Base-by-base conservation (phyloP, 106 monocot species). In the Dioscorea alata region DNA sequence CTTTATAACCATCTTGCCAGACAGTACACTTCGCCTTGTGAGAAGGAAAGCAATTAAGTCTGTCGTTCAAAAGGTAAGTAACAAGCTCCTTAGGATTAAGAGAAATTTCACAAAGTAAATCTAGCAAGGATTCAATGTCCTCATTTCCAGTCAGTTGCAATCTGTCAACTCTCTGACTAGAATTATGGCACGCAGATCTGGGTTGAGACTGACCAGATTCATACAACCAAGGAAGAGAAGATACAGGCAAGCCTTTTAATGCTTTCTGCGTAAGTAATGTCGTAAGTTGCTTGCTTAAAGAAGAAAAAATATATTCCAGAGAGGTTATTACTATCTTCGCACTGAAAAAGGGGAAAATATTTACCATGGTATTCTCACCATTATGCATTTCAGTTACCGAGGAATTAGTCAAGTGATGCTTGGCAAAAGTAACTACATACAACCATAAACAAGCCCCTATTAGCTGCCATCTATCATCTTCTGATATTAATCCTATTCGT, bases 381-480 rank as follows among this genome's bases (percentile, higher is more conserved):
- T 82, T 71, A 60, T 48, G 21, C 14, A 13, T 67, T 48, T 73
- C 69, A 54, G 34, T 73, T 31, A 14, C 53, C 49, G 73, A 35
- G 49, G 73, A 62, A 48, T 80, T 76, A 34, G 64, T 75, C 65
- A 92, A 67, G 19, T 78, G 69, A 34, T 81, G 56, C 70, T 76
- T 70, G 53, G 54, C 59, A 57, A 89, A 86, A 65, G 49, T 73
- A 50, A 48, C 75, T 15, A 87, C 22, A 50, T 69, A 79, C n/a
- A 72, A 72, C 92, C 89, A 97, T 51, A 97, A 70, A 76, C 68
- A 92, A 74, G 62, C 58, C 57, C 79, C 75, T 57, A 90, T 74
- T 7, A 97, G 24, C 16, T 72, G 67, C 97, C 92, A 90, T 48
- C 58, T 87, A 57, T 85, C 89, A 82, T 85, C 82, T 65, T 76